A percentile compares a stretch with the other conserved stretches of the same genome.
Conservation (phyloP, 2,329 filamentous ascomycete genomes). For the Coniochaeta sp. region DNA sequence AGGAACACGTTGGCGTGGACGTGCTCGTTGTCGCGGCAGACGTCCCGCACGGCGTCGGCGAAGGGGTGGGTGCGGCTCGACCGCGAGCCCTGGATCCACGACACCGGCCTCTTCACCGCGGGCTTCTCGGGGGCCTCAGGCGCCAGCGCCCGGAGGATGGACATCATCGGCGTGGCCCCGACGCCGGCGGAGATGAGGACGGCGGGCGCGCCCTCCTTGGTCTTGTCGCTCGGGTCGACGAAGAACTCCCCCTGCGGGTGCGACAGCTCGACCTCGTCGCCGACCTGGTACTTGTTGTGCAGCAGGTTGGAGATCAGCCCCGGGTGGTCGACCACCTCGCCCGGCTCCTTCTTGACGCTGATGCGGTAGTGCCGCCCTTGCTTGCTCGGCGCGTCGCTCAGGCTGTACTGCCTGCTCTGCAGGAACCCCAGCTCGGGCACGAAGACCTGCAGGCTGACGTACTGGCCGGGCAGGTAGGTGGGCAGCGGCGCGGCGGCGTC, state of each 20-base stretch:
- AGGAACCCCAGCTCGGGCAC: constrained; percentile 54
- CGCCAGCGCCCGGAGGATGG: constrained; percentile 54
- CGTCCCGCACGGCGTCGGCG: constrained; percentile 34
- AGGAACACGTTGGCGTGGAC: constrained; percentile 52
- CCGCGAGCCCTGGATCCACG: constrained; percentile 56
- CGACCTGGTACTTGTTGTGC: constrained; percentile 37
- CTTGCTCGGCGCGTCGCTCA: constrained; percentile 49
- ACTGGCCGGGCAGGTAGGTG: constrained; percentile 62
- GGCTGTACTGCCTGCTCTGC: constrained; percentile 69
- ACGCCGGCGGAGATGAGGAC: constrained; percentile 63
- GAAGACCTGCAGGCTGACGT: constrained; percentile 57
- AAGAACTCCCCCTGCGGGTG: constrained; percentile 55
- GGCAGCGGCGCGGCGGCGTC: constrained; percentile 48
- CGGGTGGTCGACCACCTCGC: constrained; percentile 24
- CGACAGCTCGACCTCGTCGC: constrained; percentile 46
- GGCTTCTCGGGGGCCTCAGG: constrained; percentile 5
- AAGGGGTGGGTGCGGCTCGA: constrained; percentile 47
- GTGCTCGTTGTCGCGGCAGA: constrained; percentile 34
- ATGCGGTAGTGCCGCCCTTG: constrained; percentile 59
- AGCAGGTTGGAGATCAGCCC: constrained; percentile 47
- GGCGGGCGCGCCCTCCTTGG: constrained; percentile 40
- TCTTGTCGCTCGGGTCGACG: constrained; percentile 37
- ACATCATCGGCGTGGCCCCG: constrained; percentile 57
- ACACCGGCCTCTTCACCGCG: constrained; percentile 37
- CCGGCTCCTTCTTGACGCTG: constrained; percentile 60